Conservation (phyloP, 1,139 yeast genomes). For the Geotrichum reessii region DNA sequence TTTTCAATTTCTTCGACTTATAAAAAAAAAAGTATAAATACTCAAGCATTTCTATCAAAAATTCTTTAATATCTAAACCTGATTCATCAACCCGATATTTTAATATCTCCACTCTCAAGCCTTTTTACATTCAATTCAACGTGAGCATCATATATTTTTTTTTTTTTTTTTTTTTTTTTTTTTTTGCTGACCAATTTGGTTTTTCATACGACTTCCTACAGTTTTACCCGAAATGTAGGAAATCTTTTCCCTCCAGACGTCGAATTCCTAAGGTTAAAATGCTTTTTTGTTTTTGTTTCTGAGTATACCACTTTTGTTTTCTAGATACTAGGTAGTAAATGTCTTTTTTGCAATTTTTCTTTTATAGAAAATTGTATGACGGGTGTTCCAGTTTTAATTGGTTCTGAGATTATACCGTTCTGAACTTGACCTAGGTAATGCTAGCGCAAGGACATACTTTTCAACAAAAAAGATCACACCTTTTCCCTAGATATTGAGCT, state of each 20-base stretch:
- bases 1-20: too few species aligned
- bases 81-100: neutral
- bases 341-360: constrained; percentile 3
- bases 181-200: neutral
- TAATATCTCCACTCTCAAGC: neutral
- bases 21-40: neutral
- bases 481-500: neutral
- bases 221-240: neutral
- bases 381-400: constrained; percentile 6
- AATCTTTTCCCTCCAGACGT: neutral
- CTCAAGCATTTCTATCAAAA: neutral
- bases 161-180: neutral
- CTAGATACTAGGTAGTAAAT: neutral
- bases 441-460: constrained; percentile 22
- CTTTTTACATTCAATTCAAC: too few species aligned
- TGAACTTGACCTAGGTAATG: constrained; percentile 19
- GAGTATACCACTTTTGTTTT: neutral
- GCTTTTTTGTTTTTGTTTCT: neutral
- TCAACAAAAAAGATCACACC: neutral
- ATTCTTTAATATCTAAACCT: neutral
- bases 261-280: too few species aligned
- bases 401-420: constrained; percentile 24
- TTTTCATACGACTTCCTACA: neutral
- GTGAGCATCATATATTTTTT: neutral
- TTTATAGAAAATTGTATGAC: constrained; percentile 7